phyloP scores from a whole-genome alignment of 225 moss, liverwort and hornwort species.

The Physcomitrium patens region DNA sequence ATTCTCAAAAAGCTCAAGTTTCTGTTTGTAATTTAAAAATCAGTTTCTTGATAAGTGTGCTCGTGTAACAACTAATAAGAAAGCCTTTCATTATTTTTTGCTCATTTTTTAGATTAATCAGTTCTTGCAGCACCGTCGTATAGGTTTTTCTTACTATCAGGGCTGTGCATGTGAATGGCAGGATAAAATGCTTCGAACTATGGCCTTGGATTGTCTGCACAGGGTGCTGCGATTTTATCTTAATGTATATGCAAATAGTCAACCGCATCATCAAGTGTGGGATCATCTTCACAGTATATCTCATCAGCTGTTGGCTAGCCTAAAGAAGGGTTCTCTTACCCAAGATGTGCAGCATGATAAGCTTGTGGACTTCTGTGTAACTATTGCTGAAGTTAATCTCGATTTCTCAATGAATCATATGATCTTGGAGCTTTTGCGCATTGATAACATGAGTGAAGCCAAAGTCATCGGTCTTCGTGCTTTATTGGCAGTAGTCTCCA shows the following conservation, averaged over 20 bases:
- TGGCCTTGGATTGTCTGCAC: slow-evolving; percentile 98
- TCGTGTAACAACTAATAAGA: not conserved
- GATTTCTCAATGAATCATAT: slow-evolving; percentile 99
- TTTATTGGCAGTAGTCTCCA: slow-evolving; percentile 92
- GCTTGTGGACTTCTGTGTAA: slow-evolving; percentile 97
- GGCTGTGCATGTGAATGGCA: slow-evolving; percentile 41
- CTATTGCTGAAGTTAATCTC: slow-evolving; percentile 94
- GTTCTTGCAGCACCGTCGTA: slow-evolving; percentile 5
- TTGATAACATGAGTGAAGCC: slow-evolving; percentile 86
- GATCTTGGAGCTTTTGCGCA: slow-evolving; percentile 94
- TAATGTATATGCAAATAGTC: slow-evolving; percentile 85
- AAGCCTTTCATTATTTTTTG: not conserved
- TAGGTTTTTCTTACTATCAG: slow-evolving; percentile 29
- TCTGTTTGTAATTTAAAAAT: too few species aligned
- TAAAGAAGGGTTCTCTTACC: slow-evolving; percentile 97
- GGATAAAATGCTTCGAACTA: slow-evolving; percentile 94
- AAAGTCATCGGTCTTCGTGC: slow-evolving; percentile 99
- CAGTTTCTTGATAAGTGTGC: not conserved
- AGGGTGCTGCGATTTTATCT: slow-evolving; percentile 96
- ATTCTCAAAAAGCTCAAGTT: not conserved
- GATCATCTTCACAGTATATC: slow-evolving; percentile 91
- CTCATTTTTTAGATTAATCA: slow-evolving; percentile 9
- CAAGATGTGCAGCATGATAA: slow-evolving; percentile 99
- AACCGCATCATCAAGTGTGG: slow-evolving; percentile 87
- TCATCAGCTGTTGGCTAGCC: slow-evolving; percentile 80